These are phyloP conservation scores for Mycena pura DNA, from an alignment of 768 basidiomycete species.

Conservation along the genomic window DNA sequence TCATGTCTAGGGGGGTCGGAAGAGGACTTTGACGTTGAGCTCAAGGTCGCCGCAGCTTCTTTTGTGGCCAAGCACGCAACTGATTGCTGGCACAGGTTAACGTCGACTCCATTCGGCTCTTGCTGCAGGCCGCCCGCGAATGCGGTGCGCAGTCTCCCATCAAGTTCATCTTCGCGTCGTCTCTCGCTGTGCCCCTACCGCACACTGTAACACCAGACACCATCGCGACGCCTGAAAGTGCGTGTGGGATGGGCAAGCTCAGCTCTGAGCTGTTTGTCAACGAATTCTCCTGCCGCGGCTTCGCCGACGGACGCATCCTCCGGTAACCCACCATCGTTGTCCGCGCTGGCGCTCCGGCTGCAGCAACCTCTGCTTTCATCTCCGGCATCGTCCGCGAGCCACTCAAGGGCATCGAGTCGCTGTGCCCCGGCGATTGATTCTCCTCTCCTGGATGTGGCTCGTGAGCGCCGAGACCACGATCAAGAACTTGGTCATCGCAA, in stretches of 20 bases:
- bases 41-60: slow-evolving; percentile 40
- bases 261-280: slow-evolving; percentile 62
- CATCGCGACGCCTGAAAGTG: slow-evolving; percentile 59
- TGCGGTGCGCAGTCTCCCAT: slow-evolving; percentile 36
- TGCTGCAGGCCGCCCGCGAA: slow-evolving; percentile 46
- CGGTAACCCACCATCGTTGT: slow-evolving; percentile 67
- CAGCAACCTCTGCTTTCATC: slow-evolving; percentile 63
- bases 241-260: slow-evolving; percentile 65
- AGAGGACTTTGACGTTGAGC: slow-evolving; percentile 63
- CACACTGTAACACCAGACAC: slow-evolving; percentile 54
- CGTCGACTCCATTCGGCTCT: slow-evolving; percentile 58
- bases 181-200: slow-evolving; percentile 62
- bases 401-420: slow-evolving; percentile 52
- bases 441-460: slow-evolving; percentile 55
- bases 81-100: slow-evolving; percentile 49
- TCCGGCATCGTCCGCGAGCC: slow-evolving; percentile 66
- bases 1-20: slow-evolving; percentile 71
- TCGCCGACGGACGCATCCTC: slow-evolving; percentile 63
- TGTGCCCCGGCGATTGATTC: slow-evolving; percentile 57
- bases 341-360: slow-evolving; percentile 59
- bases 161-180: slow-evolving; percentile 66
- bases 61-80: background rate
- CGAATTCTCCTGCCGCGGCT: slow-evolving; percentile 64
- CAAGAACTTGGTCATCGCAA: slow-evolving; percentile 57
- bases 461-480: slow-evolving; percentile 58